Evolutionary conservation across 23 red algal species (phyloP).

Genomic region (Cyanidioschyzon merolae): DNA sequence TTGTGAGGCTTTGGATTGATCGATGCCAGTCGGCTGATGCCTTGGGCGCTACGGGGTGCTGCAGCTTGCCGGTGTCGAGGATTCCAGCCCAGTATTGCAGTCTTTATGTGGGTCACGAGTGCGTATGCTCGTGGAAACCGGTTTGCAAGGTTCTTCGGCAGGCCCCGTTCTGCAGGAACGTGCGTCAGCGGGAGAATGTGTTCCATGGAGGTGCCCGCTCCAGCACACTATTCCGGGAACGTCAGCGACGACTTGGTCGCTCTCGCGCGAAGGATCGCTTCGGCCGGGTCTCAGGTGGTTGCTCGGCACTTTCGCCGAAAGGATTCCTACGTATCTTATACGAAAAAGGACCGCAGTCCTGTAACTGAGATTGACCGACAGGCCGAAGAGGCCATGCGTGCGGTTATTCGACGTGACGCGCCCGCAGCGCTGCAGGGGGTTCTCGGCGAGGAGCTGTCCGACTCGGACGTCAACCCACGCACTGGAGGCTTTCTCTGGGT

Average conservation of each 20-base stretch:
- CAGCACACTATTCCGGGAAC: not conserved
- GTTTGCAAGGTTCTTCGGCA: too few species aligned
- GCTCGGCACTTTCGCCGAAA: conserved; percentile 44
- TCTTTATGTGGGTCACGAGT: too few species aligned
- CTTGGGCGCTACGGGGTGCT: too few species aligned
- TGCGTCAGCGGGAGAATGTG: not conserved
- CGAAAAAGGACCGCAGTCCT: conserved; percentile 60
- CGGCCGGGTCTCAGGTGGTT: conserved; percentile 38
- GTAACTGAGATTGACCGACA: conserved; percentile 77
- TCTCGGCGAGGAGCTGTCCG: conserved; percentile 56
- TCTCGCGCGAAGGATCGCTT: conserved; percentile 41
- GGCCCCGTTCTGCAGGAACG: too few species aligned
- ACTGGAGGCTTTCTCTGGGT: conserved; percentile 55
- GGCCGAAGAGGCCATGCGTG: conserved; percentile 61
- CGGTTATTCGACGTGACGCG: conserved; percentile 31
- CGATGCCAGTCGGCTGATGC: too few species aligned
- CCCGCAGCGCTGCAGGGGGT: conserved; percentile 37
- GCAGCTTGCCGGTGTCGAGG: too few species aligned
- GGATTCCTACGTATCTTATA: not conserved
- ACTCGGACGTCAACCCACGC: not conserved
- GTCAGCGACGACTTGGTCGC: conserved; percentile 22
- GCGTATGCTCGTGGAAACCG: too few species aligned
- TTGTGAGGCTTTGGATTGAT: too few species aligned
- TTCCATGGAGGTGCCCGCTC: not conserved
- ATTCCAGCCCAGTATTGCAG: too few species aligned